These are phyloP conservation scores for Rhynchospora breviuscula DNA, from an alignment of 176 grass and related monocot species.

Conservation along the genomic window DNA sequence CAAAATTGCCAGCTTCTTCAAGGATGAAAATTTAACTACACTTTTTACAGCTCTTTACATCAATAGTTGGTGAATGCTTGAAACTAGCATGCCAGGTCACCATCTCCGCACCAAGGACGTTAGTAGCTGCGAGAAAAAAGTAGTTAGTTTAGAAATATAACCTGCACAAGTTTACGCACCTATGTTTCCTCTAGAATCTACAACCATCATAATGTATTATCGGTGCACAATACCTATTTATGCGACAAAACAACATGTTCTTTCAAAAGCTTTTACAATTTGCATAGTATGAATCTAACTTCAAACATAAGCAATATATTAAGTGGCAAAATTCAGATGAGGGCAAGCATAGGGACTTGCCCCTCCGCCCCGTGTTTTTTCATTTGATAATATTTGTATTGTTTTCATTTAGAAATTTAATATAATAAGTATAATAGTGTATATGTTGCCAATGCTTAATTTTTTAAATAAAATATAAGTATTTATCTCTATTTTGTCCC, in stretches of 20 bases:
- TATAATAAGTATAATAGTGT: too few species aligned
- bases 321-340: too few species aligned
- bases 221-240: neutral
- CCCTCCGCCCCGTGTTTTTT: too few species aligned
- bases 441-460: too few species aligned
- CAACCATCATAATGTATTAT: neutral
- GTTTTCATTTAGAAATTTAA: too few species aligned
- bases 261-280: neutral
- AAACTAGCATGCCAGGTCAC: conserved; percentile 24
- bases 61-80: neutral
- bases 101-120: conserved; percentile 75
- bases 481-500: too few species aligned
- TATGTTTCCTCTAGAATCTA: neutral
- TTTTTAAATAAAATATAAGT: too few species aligned
- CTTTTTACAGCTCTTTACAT: neutral
- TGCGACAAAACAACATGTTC: neutral
- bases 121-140: conserved; percentile 48
- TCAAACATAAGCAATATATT: neutral
- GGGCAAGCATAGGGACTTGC: too few species aligned
- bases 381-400: too few species aligned
- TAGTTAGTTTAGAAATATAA: neutral
- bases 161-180: neutral
- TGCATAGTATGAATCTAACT: neutral
- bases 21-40: neutral
- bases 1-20: conserved; percentile 1